Percentiles rank a stretch among this genome's conserved stretches.
Evolutionary conservation across 352 stramenopile species (phyloP).

Genomic region (Nothophytophthora sp.): DNA sequence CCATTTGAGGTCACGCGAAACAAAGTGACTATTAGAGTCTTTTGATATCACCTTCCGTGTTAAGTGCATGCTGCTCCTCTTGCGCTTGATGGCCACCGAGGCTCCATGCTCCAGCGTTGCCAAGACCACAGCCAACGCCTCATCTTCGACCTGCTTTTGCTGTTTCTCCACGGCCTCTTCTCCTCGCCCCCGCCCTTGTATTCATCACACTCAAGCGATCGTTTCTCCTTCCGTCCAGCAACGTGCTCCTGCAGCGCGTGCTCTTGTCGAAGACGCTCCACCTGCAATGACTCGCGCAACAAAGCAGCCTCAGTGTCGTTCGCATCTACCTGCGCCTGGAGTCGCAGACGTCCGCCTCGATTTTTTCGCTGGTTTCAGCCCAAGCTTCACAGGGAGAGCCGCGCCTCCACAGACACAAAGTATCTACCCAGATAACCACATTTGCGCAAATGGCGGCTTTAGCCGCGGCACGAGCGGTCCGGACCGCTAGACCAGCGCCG

Average conservation of each 20-base stretch:
- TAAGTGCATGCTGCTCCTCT: constrained; percentile 38
- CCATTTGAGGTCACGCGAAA: too few species aligned
- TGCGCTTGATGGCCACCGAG: constrained; percentile 31
- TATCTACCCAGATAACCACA: too few species aligned
- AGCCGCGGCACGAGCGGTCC: constrained; percentile 17
- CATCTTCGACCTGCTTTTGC: constrained; percentile 34
- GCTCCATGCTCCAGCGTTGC: constrained; percentile 36
- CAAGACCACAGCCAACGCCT: constrained; percentile 17
- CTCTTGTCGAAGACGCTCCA: constrained; percentile 54
- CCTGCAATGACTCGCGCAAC: constrained; percentile 25
- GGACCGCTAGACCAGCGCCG: too few species aligned
- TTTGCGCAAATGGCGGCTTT: constrained; percentile 8
- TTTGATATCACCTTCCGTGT: too few species aligned
- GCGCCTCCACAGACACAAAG: too few species aligned
- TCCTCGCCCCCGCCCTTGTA: constrained; percentile 11
- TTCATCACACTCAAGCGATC: constrained; percentile 5
- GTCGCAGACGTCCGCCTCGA: constrained; percentile 21
- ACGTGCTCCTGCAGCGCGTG: constrained; percentile 53
- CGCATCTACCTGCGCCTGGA: constrained; percentile 25
- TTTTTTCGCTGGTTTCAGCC: constrained; percentile 7
- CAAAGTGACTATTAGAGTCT: too few species aligned
- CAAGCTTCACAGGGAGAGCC: background rate
- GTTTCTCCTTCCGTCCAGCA: constrained; percentile 50
- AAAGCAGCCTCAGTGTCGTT: constrained; percentile 29
- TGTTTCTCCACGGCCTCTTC: constrained; percentile 32